A percentile compares a stretch with the other conserved stretches of the same genome.
Evolutionary conservation across 2,329 filamentous ascomycete species (phyloP).

Genomic region (Lasiodiplodia sp.): DNA sequence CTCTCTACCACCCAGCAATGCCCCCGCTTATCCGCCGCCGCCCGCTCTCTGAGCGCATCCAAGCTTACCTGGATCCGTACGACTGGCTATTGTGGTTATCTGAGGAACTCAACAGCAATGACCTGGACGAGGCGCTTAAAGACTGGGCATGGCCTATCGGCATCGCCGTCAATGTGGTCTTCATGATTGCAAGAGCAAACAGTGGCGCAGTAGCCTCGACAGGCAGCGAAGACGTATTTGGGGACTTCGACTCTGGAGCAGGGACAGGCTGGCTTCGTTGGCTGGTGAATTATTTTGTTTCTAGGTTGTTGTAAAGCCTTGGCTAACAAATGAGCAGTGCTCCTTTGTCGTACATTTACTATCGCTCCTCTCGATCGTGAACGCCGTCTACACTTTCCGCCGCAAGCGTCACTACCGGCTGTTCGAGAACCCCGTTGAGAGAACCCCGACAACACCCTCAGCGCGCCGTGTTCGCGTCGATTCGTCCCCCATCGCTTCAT

Average conservation of each 20-base stretch:
- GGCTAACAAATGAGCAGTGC: slow-evolving; percentile 33
- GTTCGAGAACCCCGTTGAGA: slow-evolving; percentile 86
- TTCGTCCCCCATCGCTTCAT: slow-evolving; percentile 78
- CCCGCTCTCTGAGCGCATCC: slow-evolving; percentile 81
- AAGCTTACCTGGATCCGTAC: slow-evolving; percentile 80
- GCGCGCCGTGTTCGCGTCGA: slow-evolving; percentile 88
- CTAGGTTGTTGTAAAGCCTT: neutral
- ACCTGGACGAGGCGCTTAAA: slow-evolving; percentile 82
- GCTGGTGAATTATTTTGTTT: slow-evolving; percentile 58
- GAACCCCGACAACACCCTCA: slow-evolving; percentile 78
- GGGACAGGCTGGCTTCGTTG: slow-evolving; percentile 73
- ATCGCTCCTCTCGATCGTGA: slow-evolving; percentile 70
- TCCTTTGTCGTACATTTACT: slow-evolving; percentile 76
- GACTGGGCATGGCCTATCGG: slow-evolving; percentile 79
- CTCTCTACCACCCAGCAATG: slow-evolving; percentile 54
- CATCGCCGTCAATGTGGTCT: slow-evolving; percentile 76
- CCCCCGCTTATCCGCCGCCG: slow-evolving; percentile 83
- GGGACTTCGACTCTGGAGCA: slow-evolving; percentile 62
- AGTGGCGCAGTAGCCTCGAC: slow-evolving; percentile 52
- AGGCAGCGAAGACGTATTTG: slow-evolving; percentile 82
- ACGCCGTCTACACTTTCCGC: slow-evolving; percentile 82
- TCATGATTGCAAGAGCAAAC: slow-evolving; percentile 85
- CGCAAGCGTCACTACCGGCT: slow-evolving; percentile 87
- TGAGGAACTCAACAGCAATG: slow-evolving; percentile 88
- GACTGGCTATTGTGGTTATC: slow-evolving; percentile 91